A percentile compares a stretch with the other conserved stretches of the same genome.
phyloP scores from a whole-genome alignment of 441 rosid species.

The Dalechampia spathulata region DNA sequence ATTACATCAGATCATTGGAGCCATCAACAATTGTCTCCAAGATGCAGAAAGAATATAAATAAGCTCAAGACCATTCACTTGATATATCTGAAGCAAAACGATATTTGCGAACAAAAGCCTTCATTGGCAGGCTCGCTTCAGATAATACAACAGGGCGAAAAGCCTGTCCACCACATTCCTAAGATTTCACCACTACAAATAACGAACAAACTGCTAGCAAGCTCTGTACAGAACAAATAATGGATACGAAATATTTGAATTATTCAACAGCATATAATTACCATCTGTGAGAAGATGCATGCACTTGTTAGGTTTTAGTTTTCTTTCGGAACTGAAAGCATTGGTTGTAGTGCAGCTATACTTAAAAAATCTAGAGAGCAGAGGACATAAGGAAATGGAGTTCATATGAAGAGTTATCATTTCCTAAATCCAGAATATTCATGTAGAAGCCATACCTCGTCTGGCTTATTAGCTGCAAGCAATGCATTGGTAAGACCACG shows the following conservation, averaged over 20 bases:
- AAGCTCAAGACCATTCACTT: neutral
- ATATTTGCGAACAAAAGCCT: neutral
- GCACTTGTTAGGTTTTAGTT: neutral
- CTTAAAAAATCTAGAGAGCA: neutral
- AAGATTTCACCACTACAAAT: neutral
- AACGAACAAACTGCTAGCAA: neutral
- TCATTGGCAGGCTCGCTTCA: neutral
- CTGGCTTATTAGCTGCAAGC: constrained; percentile 89
- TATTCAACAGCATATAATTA: neutral
- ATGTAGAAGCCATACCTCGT: constrained; percentile 46
- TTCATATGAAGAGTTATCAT: neutral
- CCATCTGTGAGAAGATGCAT: neutral
- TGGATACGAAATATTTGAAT: neutral
- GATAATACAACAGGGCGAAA: neutral
- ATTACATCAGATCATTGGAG: neutral
- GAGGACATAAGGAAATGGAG: neutral
- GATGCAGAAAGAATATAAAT: neutral
- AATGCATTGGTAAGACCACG: constrained; percentile 72
- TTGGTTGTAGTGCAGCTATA: too few relatives aligned
- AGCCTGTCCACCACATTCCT: neutral
- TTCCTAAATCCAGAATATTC: neutral
- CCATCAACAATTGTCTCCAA: neutral
- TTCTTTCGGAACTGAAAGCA: neutral
- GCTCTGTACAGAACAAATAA: neutral
- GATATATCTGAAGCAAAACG: neutral